phyloP scores from a whole-genome alignment of 169 alveolate species.

The Plasmodium vinckei region DNA sequence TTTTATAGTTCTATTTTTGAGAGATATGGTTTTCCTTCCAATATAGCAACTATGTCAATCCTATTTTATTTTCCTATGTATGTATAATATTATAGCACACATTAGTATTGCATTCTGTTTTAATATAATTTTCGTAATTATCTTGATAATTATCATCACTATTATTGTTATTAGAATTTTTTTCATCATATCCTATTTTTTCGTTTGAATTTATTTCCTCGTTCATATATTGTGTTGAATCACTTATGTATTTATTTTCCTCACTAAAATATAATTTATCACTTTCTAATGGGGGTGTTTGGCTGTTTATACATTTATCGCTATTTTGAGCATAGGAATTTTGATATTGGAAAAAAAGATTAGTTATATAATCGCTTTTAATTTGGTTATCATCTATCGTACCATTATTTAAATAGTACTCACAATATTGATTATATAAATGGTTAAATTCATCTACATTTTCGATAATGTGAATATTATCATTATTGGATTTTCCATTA shows the following conservation, averaged over 20 bases:
- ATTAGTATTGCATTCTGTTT: constrained; percentile 64
- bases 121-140: constrained; percentile 35
- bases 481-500: neutral
- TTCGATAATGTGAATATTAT: neutral
- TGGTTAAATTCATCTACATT: constrained; percentile 29
- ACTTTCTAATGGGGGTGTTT: constrained; percentile 14
- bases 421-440: constrained; percentile 44
- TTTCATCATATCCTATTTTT: constrained; percentile 23
- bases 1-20: no score
- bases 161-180: constrained; percentile 29
- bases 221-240: constrained; percentile 29
- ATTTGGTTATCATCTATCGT: constrained; percentile 28
- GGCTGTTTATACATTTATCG: constrained; percentile 38
- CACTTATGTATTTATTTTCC: constrained; percentile 39
- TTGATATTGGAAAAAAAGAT: constrained; percentile 33
- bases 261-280: constrained; percentile 45
- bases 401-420: constrained; percentile 25
- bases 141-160: constrained; percentile 71
- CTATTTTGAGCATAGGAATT: constrained; percentile 33
- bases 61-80: neutral
- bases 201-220: constrained; percentile 8
- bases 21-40: no score
- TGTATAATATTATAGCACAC: constrained; percentile 61
- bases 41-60: no score
- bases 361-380: constrained; percentile 21